Percentiles rank a stretch among this genome's conserved stretches.
Conservation (phyloP, 345 rosid genomes). For the Gossypium bickii region DNA sequence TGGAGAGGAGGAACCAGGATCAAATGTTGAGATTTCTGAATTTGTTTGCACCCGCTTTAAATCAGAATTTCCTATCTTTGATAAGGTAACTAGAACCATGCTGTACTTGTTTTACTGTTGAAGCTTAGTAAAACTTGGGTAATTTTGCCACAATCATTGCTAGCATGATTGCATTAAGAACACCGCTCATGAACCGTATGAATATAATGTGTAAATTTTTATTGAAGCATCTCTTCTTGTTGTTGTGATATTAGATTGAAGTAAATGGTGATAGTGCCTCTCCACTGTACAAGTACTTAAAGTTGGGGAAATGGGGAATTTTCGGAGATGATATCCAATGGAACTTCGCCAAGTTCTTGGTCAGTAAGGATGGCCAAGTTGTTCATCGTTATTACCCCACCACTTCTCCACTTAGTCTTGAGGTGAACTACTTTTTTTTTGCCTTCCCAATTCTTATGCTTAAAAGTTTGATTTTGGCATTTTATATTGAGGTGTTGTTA, state of each 20-base stretch:
- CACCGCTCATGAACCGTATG: not conserved
- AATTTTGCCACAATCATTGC: not conserved
- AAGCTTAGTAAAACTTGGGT: conserved; percentile 1
- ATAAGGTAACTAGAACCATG: conserved; percentile 42
- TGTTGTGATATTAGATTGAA: conserved; percentile 49
- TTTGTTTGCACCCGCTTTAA: conserved; percentile 74
- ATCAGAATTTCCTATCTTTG: conserved; percentile 79
- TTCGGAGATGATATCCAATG: conserved; percentile 83
- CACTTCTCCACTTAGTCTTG: conserved; percentile 71
- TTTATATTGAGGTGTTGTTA: not conserved
- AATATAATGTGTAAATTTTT: not conserved
- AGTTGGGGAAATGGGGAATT: conserved; percentile 81
- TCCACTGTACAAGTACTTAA: conserved; percentile 71
- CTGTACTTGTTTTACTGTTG: not conserved
- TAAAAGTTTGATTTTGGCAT: not conserved
- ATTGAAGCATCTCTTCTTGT: not conserved
- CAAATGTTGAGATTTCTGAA: conserved; percentile 51
- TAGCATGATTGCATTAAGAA: not conserved
- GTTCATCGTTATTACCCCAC: conserved; percentile 81
- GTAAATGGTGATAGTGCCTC: conserved; percentile 74
- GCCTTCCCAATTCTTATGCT: not conserved
- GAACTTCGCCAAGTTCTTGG: conserved; percentile 92
- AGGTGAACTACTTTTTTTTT: conserved; percentile 36
- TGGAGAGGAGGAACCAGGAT: conserved; percentile 85
- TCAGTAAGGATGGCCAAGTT: conserved; percentile 67